Evolutionary conservation across 192 early-diverging fungal genomes (phyloP), one percentile per base, ranked within the genome.

Genomic region (Podila epicladia): DNA sequence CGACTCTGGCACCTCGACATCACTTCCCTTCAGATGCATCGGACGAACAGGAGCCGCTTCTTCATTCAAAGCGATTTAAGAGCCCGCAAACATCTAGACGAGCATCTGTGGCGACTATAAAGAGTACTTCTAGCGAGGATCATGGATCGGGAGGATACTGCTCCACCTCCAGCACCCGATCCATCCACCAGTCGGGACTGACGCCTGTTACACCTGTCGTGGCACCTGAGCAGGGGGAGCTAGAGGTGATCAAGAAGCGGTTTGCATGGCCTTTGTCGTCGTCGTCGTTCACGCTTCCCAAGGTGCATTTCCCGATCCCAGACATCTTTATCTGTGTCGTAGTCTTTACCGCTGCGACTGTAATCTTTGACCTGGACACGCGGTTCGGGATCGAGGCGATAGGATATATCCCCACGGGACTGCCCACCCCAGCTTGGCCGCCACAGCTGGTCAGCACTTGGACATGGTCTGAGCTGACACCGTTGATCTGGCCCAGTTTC

Each of bases 311-410:
- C 35, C 83, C 78, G 0, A 72, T 84, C 13, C 83, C 83, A 3
- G 76, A 82, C 50, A 74, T 82, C 45, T 72, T 84, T 31, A 66
- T 79, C 8, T 74, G 69, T 61, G 75, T 84, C 29, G 61, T 84
- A 0, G 22, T 84, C 12, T 84, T 82, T 45, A 84, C 83, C 9
- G 65, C 59, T 6, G 73, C 61, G 26, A 74, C 71, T 5, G 69
- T 74, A 20, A 29, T 74, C 19, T 73, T 80, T 64, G 37, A 82
- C 20, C 33, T 84, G 29, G 76, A 78, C 58, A 60, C 38, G 29
- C 22, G n/a, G 45, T 79, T 71, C 33, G 32, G 32, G 9, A 71
- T 84, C n/a, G 64, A 67, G 33, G 75, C 82, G 19, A 69, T 84
- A 19, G 83, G 83, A 15, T 29, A n/a, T 59, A 75, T 79, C 33